Conservation (phyloP, 495 filamentous ascomycete genomes). For the Hypoxylon fragiforme region DNA sequence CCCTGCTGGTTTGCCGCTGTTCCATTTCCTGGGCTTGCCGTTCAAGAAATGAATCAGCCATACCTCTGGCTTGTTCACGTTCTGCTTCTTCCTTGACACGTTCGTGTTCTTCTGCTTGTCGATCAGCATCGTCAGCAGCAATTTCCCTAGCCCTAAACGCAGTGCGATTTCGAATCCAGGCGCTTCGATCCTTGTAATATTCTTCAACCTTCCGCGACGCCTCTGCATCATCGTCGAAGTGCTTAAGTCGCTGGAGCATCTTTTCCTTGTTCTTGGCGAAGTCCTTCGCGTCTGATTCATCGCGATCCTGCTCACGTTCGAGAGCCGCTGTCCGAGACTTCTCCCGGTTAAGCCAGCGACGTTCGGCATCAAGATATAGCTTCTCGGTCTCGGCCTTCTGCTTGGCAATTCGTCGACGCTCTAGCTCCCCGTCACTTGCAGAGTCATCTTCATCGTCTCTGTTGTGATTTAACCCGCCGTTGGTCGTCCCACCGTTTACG, state of each 20-base stretch:
- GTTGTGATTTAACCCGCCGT: constrained; percentile 57
- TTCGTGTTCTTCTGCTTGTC: constrained; percentile 75
- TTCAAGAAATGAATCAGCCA: constrained; percentile 93
- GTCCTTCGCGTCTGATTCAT: constrained; percentile 73
- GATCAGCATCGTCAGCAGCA: constrained; percentile 78
- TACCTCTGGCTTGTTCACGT: constrained; percentile 75
- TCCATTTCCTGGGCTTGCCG: constrained; percentile 86
- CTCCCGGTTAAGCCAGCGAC: constrained; percentile 88
- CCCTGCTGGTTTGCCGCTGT: constrained; percentile 53
- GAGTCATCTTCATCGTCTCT: constrained; percentile 87
- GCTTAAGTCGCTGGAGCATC: constrained; percentile 69
- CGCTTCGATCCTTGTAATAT: constrained; percentile 82
- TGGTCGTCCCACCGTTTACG: constrained; percentile 77
- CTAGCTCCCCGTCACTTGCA: constrained; percentile 84
- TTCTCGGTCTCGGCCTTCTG: constrained; percentile 76
- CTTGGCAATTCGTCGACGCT: constrained; percentile 70
- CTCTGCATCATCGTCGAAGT: constrained; percentile 91
- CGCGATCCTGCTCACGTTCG: constrained; percentile 77
- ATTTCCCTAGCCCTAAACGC: constrained; percentile 71
- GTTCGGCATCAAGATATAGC: constrained; percentile 80
- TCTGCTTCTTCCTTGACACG: constrained; percentile 67
- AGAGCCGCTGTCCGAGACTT: constrained; percentile 79
- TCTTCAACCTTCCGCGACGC: constrained; percentile 69
- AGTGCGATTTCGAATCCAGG: constrained; percentile 83
- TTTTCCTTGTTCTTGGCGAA: constrained; percentile 56